phyloP scores from a whole-genome alignment of 495 filamentous ascomycete species.

The Delitschia confertaspora region DNA sequence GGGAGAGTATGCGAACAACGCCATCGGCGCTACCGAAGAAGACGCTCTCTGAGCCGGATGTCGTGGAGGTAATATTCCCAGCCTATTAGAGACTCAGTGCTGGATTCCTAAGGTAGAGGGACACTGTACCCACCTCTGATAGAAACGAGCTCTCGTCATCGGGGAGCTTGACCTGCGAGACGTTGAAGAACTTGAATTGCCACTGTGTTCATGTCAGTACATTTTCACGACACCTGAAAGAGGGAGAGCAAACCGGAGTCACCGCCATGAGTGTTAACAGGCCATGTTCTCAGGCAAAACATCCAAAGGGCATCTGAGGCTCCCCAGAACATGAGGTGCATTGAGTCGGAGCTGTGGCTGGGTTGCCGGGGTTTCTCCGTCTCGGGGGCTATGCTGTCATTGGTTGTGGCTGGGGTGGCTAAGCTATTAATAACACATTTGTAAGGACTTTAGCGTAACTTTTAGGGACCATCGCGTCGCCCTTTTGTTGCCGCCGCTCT shows the following conservation, averaged over 20 bases:
- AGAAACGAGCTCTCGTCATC: constrained; percentile 58
- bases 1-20: constrained; percentile 73
- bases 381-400: too few species aligned
- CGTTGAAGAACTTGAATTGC: constrained; percentile 98
- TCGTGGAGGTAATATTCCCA: constrained; percentile 55
- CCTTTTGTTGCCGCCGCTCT: too few species aligned
- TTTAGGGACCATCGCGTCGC: too few species aligned
- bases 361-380: too few species aligned
- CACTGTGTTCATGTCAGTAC: constrained; percentile 49
- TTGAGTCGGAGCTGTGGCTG: neutral
- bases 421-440: too few species aligned
- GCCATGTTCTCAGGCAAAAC: too few species aligned
- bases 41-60: constrained; percentile 80
- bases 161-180: constrained; percentile 69
- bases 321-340: neutral
- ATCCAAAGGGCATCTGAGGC: neutral
- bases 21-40: constrained; percentile 84
- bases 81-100: constrained; percentile 39
- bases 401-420: too few species aligned
- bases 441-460: too few species aligned
- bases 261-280: constrained; percentile 26
- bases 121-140: constrained; percentile 57
- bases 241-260: constrained; percentile 30
- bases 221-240: neutral
- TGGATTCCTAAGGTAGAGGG: constrained; percentile 41